Evolutionary conservation across 495 filamentous ascomycete species (phyloP).

Genomic region (Elaphomyces granulatus): DNA sequence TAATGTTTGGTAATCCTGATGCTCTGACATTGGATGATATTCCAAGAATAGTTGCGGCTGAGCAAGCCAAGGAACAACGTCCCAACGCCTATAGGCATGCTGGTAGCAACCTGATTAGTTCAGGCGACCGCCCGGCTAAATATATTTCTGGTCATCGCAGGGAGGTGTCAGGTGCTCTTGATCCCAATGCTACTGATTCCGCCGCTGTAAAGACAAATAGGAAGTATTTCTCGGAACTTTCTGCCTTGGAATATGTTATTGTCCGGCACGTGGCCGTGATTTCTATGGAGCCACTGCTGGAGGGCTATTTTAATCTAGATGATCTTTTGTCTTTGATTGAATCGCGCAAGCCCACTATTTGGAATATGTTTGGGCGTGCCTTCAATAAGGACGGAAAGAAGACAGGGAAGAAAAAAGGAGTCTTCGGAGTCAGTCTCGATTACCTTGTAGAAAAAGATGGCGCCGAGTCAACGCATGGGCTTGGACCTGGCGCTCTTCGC

Average conservation of each 20-base stretch:
- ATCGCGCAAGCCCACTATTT: constrained; percentile 83
- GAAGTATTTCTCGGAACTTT: constrained; percentile 91
- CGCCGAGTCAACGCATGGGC: constrained; percentile 87
- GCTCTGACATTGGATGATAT: constrained; percentile 92
- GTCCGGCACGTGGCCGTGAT: constrained; percentile 89
- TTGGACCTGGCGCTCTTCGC: constrained; percentile 78
- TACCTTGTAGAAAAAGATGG: constrained; percentile 82
- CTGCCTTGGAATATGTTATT: constrained; percentile 93
- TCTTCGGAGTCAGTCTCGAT: constrained; percentile 77
- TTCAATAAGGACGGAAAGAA: constrained; percentile 75
- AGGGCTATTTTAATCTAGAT: constrained; percentile 80
- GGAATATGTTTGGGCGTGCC: constrained; percentile 93
- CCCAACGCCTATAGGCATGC: constrained; percentile 69
- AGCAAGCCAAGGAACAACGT: constrained; percentile 85
- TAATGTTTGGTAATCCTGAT: constrained; percentile 81
- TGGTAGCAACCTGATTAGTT: constrained; percentile 54
- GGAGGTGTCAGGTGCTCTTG: constrained; percentile 52
- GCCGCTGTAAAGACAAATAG: constrained; percentile 36
- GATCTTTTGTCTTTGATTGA: constrained; percentile 93
- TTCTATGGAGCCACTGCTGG: constrained; percentile 86
- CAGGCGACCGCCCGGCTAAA: constrained; percentile 47
- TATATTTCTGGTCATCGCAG: constrained; percentile 66
- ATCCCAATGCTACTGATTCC: constrained; percentile 18
- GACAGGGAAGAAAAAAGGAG: constrained; percentile 74
- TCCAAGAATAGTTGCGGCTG: constrained; percentile 87